Evolutionary conservation across 768 basidiomycete genomes (phyloP), one percentile per base, ranked within the genome.

Genomic region (Cystofilobasidium capitatum): DNA sequence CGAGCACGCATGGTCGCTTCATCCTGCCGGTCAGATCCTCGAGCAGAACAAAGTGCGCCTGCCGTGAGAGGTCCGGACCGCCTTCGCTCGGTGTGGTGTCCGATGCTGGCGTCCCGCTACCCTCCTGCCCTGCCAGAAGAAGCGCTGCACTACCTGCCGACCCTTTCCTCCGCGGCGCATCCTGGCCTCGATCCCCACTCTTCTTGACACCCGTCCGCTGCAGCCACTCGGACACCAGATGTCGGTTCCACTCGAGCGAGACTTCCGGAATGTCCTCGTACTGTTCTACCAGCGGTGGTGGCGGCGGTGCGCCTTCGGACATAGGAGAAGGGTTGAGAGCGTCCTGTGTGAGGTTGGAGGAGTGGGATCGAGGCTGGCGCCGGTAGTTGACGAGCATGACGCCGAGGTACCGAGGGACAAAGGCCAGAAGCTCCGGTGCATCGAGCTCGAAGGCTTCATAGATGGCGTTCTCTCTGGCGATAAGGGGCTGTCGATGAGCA

Each of bases 301-400:
- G 39, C 33, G 29, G 13, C 8, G 8, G 24, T 26, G 47, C 17
- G 47, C 37, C 45, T 51, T 39, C 29, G 49, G 65, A 14, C 31
- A 51, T n/a, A 22, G 42, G 39, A n/a, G 64, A 14, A 39, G 64
- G 29, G 22, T 24, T 12, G 9, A 20, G 36, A 49, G 29, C 16
- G 62, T 35, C 24, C 57, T 10, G 20, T 35, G 49, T 37, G 29
- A 54, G 45, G 40, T 40, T 65, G 64, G 61, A 63, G 36, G 49
- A 70, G 64, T 26, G 72, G 39, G 69, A 71, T 0, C 75, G 77
- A 1, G 76, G 78, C 0, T 91, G 88, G 17, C 87, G 84, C 31
- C 96, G 85, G 75, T 98, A 98, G 62, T 88, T 94, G 73, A 99
- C 94, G 47, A 98, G 83, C 91, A 99, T 96, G 64, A 99, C 96